Base-by-base conservation (phyloP, 202 grass and related monocot genomes). In the Elaeis oleifera region DNA sequence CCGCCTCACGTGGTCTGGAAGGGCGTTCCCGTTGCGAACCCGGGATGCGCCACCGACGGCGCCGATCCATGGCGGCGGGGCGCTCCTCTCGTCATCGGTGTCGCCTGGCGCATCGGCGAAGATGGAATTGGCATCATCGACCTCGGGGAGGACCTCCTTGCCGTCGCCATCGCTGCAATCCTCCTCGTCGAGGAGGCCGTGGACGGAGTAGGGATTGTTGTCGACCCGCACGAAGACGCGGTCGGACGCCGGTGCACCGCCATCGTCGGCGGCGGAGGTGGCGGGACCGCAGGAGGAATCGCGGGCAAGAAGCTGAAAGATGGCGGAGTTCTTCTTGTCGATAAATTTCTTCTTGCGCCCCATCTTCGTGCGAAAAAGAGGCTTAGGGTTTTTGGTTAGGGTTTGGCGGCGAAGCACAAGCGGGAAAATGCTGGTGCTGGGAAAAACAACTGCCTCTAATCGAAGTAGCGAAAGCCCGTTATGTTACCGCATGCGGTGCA, bases 181-280 rank as follows among this genome's bases (percentile, higher is more conserved):
- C 18, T 79, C 84, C 1, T 81, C 74, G 17, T 76, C 81, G 49
- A 72, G 31, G 65, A 97, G 84, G 22, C 80, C 84, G 26, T 84
- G 77, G 64, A 85, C 80, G 68, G 77, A 59, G 79, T 85, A 97
- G 24, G 61, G 39, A 71, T 90, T 76, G 79, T 72, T 84, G 82
- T 97, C 92, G 15, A 90, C 74, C 63, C 92, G 84, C 50, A 97
- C 79, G 51, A 97, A 92, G 65, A 97, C 88, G 51, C 88, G 82
- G 50, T 92, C 84, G 15, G 67, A 44, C 11, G 36, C 11, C 36
- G 11, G 2, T 44, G 36, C 11, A 1, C 36, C 36, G 8, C 11
- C 36, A 13, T 44, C 36, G 11, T 3, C 1, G 11, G 11, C 32
- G 23, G 19, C 27, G 11, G 11, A 53, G 3, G 26, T 18, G 14